These are phyloP conservation scores for Acidomyces sp. DNA, from an alignment of 495 filamentous ascomycete species.

Conservation along the genomic window DNA sequence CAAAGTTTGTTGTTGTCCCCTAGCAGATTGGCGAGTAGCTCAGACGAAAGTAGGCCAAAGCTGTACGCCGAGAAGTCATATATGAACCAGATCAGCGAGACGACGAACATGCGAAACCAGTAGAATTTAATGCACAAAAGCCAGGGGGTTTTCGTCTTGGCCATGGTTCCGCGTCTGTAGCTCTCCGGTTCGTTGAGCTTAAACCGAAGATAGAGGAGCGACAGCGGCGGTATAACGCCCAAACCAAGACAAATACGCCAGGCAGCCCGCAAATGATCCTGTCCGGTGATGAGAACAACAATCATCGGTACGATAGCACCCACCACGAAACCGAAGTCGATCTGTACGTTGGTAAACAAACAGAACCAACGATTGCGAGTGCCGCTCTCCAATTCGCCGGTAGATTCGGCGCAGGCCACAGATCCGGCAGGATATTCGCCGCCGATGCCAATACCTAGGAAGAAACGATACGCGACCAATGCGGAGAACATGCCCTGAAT, in stretches of 20 bases:
- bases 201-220: slow-evolving; percentile 59
- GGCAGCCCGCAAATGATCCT: slow-evolving; percentile 55
- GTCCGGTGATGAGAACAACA: slow-evolving; percentile 50
- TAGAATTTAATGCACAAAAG: slow-evolving; percentile 45
- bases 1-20: slow-evolving; percentile 45
- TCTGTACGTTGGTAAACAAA: slow-evolving; percentile 81
- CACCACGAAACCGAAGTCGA: slow-evolving; percentile 67
- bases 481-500: slow-evolving; percentile 61
- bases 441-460: slow-evolving; percentile 49
- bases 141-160: slow-evolving; percentile 44
- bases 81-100: slow-evolving; percentile 80
- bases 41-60: slow-evolving; percentile 64
- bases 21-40: slow-evolving; percentile 56
- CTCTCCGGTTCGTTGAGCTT: slow-evolving; percentile 75
- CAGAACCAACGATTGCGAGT: slow-evolving; percentile 83
- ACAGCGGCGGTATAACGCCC: slow-evolving; percentile 64
- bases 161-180: slow-evolving; percentile 48
- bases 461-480: slow-evolving; percentile 74
- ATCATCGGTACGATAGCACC: slow-evolving; percentile 58
- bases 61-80: slow-evolving; percentile 78
- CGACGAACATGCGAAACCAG: slow-evolving; percentile 48
- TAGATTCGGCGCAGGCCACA: slow-evolving; percentile 72
- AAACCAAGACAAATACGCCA: slow-evolving; percentile 69
- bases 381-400: slow-evolving; percentile 66
- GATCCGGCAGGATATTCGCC: slow-evolving; percentile 87